Base-by-base conservation (phyloP, 2,329 filamentous ascomycete species). In the Eutypa lata region DNA sequence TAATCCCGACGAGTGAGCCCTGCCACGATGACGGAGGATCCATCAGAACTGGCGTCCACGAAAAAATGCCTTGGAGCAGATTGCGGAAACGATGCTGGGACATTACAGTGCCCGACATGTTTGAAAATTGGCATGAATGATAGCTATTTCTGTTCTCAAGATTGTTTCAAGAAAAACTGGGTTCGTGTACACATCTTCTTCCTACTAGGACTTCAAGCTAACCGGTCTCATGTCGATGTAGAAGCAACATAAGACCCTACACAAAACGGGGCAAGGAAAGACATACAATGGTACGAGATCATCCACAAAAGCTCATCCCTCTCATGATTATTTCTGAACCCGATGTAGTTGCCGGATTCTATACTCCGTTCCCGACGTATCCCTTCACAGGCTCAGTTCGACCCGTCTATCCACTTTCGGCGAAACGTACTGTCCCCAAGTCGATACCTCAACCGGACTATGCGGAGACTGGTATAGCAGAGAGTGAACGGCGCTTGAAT, bases 101-200 rank as follows among this genome's bases (percentile, higher is more conserved):
- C 77, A 53, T 72, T 91, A 44, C 86, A 90, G 68, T 91, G 88
- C 68, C 88, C 88, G 43, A 90, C 83, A 55, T 91, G 88, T 68
- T 77, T 90, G 60, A 90, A 90, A 71, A 72, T 86, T 53, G 84
- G 83, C 54, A 82, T 69, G 47, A 72, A 84, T 57, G 84, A 89
- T 61, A 87, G 84, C 69, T 90, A 80, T 72, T 91, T 91, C 75
- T 91, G 88, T 74, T 86, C 86, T 53, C 88, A 91, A 71, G 88
- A 90, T 63, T 91, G 88, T 75, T 91, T 91, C 73, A 90, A 90
- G 76, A 79, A 79, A 66, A 90, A 85, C 73, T 91, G 88, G 88
- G 74, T 60, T 22, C 26, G 58, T 53, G 28, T 26, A 40, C 21
- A 8, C 33, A 21, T 43, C 16, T 7, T 31, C 7, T 19, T 35